Evolutionary conservation across 2,329 filamentous ascomycete genomes (phyloP), one percentile per base, ranked within the genome.

Genomic region (Alternaria arborescens): DNA sequence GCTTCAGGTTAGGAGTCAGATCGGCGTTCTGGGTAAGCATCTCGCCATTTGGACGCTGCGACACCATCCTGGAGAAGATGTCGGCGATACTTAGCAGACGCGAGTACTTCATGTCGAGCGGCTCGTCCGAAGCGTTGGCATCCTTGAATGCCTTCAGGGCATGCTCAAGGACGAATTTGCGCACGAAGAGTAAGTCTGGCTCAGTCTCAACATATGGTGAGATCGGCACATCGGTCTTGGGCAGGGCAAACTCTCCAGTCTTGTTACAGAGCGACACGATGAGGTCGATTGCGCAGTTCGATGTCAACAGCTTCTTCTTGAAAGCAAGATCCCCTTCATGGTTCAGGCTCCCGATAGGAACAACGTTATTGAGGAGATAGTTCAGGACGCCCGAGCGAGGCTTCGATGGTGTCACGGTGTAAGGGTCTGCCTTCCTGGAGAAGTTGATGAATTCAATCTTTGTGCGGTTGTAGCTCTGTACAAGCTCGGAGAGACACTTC

Each of bases 371-470:
- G 50, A 99, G 87, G 36, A 99, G 85, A 73, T 99, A 99, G 77
- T 98, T 97, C 64, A 99, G 83, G 43, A 98, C 91, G 64, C 91
- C 93, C 11, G 94, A 94, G 41, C 95, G 89, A 57, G 95, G 95
- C 79, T 98, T 98, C 16, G 96, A 94, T 5, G 95, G 95, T 1
- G 95, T 98, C 55, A 88, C 89, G 11, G 90, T 90, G 69, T 92
- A 90, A 44, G 93, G 86, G 47, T 94, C 92, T 7, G 92, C 90
- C 74, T 94, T 97, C 62, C 94, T 90, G 68, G 96, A 98, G 82
- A 97, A 99, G 78, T 97, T 98, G 82, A 99, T 97, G 76, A 99
- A 98, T 76, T 99, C 96, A 43, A 99, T 88, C 84, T 99, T 99
- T 8, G 93, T 92, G 55, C 93, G 89, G 69, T 93, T 97, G 81